Evolutionary conservation across 2,329 filamentous ascomycete genomes (phyloP).

Genomic region (Pseudogymnoascus sp.): DNA sequence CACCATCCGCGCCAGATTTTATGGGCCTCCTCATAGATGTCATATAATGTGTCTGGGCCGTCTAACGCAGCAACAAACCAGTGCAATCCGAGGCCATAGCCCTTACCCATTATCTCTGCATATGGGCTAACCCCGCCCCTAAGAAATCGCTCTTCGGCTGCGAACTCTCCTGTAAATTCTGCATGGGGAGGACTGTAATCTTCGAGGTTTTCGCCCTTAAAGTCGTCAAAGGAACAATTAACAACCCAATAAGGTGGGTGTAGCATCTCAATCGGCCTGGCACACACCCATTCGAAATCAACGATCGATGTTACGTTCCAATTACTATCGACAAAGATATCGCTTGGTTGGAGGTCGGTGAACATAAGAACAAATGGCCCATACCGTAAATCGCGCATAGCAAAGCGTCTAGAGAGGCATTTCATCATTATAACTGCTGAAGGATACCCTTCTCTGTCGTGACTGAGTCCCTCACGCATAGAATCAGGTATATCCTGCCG

Average conservation of each 20-base stretch:
- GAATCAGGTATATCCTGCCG: no score
- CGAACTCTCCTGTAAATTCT: conserved; percentile 20
- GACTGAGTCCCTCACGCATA: no score
- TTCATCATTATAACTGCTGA: background rate
- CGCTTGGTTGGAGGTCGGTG: conserved; percentile 35
- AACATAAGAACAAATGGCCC: conserved; percentile 31
- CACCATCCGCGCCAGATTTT: background rate
- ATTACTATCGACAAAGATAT: conserved; percentile 32
- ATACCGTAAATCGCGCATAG: conserved; percentile 20
- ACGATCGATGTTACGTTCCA: conserved; percentile 30
- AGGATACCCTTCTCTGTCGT: background rate
- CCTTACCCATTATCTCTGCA: background rate
- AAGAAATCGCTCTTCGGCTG: conserved; percentile 17
- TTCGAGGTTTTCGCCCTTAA: conserved; percentile 16
- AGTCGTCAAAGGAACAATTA: conserved; percentile 14
- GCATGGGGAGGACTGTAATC: conserved; percentile 13
- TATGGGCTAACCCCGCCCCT: background rate
- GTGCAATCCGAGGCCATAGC: background rate
- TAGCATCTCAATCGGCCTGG: conserved; percentile 26
- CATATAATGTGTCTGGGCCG: background rate
- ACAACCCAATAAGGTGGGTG: conserved; percentile 29
- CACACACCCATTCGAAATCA: conserved; percentile 31
- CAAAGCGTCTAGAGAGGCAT: conserved; percentile 14
- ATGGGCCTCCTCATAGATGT: background rate
- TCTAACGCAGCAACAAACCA: background rate